Evolutionary conservation across 176 grass and related monocot species (phyloP).

Genomic region (Carex scoparia): DNA sequence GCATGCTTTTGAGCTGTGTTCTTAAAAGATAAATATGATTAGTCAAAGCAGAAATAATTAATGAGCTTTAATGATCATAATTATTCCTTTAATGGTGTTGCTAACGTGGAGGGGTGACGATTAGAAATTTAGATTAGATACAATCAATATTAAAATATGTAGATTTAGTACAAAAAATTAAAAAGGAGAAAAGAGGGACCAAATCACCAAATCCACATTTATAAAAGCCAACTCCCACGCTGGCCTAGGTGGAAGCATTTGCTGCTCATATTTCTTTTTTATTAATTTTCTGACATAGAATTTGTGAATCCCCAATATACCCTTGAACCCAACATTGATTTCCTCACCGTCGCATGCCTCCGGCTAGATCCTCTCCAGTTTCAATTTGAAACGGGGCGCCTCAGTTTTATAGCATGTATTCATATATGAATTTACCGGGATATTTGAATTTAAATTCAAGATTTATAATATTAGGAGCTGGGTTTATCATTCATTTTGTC

Average conservation of each 20-base stretch:
- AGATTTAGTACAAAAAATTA: background rate
- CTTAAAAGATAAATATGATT: background rate
- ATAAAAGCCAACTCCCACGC: constrained; percentile 29
- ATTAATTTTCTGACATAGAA: background rate
- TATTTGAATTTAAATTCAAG: background rate
- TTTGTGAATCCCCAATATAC: constrained; percentile 8
- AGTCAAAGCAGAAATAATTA: background rate
- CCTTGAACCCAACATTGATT: constrained; percentile 19
- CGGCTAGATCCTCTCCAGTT: background rate
- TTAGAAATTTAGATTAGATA: background rate
- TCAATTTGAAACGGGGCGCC: background rate
- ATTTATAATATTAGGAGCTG: background rate
- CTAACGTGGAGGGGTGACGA: background rate
- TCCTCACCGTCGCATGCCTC: background rate
- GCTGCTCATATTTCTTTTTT: background rate
- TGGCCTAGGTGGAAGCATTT: constrained; percentile 8
- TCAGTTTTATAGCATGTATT: background rate
- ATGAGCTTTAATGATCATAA: background rate
- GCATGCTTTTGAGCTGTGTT: background rate
- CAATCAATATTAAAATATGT: background rate
- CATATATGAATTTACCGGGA: background rate
- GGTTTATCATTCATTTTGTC: background rate
- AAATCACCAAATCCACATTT: constrained; percentile 31
- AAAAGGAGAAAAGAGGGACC: constrained; percentile 3
- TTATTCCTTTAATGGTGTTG: background rate